Evolutionary conservation across 192 early-diverging fungal species (phyloP).

Genomic region (Podila epicladia): DNA sequence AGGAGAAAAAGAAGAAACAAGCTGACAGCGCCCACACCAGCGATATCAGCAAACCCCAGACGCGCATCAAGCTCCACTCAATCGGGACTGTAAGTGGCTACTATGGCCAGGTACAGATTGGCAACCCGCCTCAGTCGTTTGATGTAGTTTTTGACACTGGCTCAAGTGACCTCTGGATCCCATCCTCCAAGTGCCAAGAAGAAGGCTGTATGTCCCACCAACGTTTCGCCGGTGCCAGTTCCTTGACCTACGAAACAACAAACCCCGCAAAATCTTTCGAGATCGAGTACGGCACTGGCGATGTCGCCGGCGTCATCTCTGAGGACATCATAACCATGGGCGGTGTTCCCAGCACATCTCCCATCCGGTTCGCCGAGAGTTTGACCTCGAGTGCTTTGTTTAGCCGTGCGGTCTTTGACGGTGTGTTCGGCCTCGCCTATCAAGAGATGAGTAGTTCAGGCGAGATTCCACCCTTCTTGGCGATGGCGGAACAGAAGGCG

Average conservation of each 20-base stretch:
- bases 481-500: slow-evolving; percentile 33
- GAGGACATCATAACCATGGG: slow-evolving; percentile 40
- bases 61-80: slow-evolving; percentile 18
- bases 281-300: slow-evolving; percentile 43
- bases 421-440: slow-evolving; percentile 45
- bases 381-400: slow-evolving; percentile 28
- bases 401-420: slow-evolving; percentile 39
- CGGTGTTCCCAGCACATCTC: slow-evolving; percentile 14
- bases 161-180: slow-evolving; percentile 70
- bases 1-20: background rate
- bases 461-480: slow-evolving; percentile 30
- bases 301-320: slow-evolving; percentile 36
- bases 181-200: slow-evolving; percentile 58
- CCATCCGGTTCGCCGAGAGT: slow-evolving; percentile 41
- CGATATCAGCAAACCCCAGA: slow-evolving; percentile 21
- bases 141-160: slow-evolving; percentile 66
- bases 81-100: slow-evolving; percentile 45
- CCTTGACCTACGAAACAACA: slow-evolving; percentile 10
- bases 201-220: slow-evolving; percentile 33
- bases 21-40: background rate
- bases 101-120: slow-evolving; percentile 44
- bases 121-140: slow-evolving; percentile 45
- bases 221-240: slow-evolving; percentile 16
- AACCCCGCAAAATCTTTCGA: slow-evolving; percentile 20
- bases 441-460: slow-evolving; percentile 48